Percentiles rank a stretch among this genome's conserved stretches.
phyloP scores from a whole-genome alignment of 495 filamentous ascomycete species.

The Penicillium macrosclerotiorum region DNA sequence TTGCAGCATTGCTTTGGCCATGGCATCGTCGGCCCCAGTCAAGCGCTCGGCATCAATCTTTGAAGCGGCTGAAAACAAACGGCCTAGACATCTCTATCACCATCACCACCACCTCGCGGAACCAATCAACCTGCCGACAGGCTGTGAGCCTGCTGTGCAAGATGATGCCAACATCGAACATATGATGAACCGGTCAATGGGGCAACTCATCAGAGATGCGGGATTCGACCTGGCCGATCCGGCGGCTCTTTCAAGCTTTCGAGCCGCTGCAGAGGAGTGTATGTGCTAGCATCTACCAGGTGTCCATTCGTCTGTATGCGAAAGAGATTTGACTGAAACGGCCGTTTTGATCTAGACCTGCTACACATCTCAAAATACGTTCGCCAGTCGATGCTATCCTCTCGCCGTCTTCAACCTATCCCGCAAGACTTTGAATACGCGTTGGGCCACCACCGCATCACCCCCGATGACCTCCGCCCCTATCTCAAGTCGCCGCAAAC shows the following conservation, averaged over 20 bases:
- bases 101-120: constrained; percentile 46
- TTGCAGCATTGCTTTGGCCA: constrained; percentile 17
- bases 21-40: constrained; percentile 33
- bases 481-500: constrained; percentile 37
- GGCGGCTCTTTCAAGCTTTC: constrained; percentile 57
- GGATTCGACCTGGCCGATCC: constrained; percentile 61
- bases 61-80: constrained; percentile 33
- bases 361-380: constrained; percentile 53
- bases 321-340: constrained; percentile 17
- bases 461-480: constrained; percentile 39
- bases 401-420: constrained; percentile 59
- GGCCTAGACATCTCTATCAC: constrained; percentile 45
- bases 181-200: constrained; percentile 57
- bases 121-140: constrained; percentile 25
- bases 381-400: constrained; percentile 58
- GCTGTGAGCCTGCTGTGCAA: constrained; percentile 23
- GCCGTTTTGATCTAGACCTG: constrained; percentile 47
- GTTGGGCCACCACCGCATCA: constrained; percentile 38
- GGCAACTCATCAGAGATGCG: constrained; percentile 47
- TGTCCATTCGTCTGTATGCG: not conserved
- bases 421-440: constrained; percentile 70
- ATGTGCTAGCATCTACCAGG: constrained; percentile 20
- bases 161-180: constrained; percentile 47
- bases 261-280: constrained; percentile 62
- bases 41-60: constrained; percentile 44